Evolutionary conservation across 768 basidiomycete species (phyloP).

Genomic region (Cystobasidium ongulense): DNA sequence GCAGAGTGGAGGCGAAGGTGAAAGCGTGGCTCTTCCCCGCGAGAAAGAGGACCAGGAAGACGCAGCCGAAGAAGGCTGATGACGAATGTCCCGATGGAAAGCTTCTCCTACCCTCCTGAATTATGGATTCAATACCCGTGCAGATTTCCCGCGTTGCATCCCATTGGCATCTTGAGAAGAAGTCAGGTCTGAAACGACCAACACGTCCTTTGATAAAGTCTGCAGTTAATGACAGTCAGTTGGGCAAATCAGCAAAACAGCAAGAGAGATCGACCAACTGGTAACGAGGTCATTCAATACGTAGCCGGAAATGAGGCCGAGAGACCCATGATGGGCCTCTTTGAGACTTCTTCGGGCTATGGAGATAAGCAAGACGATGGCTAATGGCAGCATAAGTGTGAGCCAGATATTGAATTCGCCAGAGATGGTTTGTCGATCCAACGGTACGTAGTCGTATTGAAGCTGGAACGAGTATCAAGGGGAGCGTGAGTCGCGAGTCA

Average conservation of each 20-base stretch:
- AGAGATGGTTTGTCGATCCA: not conserved
- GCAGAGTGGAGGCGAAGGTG: conserved; percentile 33
- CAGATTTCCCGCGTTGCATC: conserved; percentile 30
- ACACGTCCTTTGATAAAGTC: conserved; percentile 37
- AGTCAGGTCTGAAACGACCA: conserved; percentile 31
- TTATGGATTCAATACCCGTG: conserved; percentile 12
- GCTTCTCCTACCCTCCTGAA: conserved; percentile 38
- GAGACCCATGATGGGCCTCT: conserved; percentile 30
- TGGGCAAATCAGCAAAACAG: not conserved
- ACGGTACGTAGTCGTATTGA: conserved; percentile 16
- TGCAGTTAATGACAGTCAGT: not conserved
- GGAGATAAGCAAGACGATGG: conserved; percentile 11
- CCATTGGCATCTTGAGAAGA: conserved; percentile 38
- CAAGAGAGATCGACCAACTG: not conserved
- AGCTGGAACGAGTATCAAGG: not conserved
- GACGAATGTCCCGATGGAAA: conserved; percentile 38
- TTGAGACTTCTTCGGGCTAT: conserved; percentile 14
- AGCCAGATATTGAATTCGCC: conserved; percentile 23
- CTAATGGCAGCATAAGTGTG: conserved; percentile 20
- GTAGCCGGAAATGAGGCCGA: conserved; percentile 14
- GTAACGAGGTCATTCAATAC: conserved; percentile 14
- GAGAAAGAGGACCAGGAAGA: conserved; percentile 37
- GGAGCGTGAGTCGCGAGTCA: not conserved
- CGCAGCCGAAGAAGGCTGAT: conserved; percentile 35
- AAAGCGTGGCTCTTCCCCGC: conserved; percentile 39